Conservation (phyloP, 2,329 filamentous ascomycete species). For the Fusarium pininemorale region DNA sequence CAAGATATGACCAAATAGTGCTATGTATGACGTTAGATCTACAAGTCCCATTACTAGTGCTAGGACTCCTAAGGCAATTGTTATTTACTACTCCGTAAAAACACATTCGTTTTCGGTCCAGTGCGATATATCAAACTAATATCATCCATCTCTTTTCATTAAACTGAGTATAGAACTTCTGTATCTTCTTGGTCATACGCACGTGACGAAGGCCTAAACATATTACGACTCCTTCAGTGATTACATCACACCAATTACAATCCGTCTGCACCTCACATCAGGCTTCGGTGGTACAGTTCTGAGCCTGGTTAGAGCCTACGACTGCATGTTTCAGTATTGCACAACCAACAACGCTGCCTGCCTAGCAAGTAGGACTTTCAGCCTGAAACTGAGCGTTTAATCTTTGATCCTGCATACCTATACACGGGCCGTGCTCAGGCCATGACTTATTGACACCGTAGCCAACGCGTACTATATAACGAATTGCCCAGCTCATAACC, state of each 20-base stretch:
- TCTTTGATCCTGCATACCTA: slow-evolving; percentile 1
- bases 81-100: background rate
- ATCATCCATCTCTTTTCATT: background rate
- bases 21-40: slow-evolving; percentile 23
- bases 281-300: background rate
- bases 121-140: background rate
- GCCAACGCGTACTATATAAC: slow-evolving; percentile 5
- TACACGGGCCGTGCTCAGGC: background rate
- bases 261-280: slow-evolving; percentile 6
- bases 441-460: slow-evolving; percentile 7
- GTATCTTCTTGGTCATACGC: background rate
- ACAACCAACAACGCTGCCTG: slow-evolving; percentile 4
- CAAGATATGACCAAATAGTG: background rate
- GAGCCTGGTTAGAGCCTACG: background rate
- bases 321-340: background rate
- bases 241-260: slow-evolving; percentile 15
- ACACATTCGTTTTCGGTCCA: background rate
- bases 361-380: background rate
- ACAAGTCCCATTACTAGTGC: background rate
- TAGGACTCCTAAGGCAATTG: background rate
- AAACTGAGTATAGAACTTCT: background rate
- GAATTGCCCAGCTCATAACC: background rate
- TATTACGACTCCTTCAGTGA: background rate
- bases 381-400: background rate
- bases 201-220: slow-evolving; percentile 19